phyloP scores from a whole-genome alignment of 805 yeast species.

The Candida ovalis region DNA sequence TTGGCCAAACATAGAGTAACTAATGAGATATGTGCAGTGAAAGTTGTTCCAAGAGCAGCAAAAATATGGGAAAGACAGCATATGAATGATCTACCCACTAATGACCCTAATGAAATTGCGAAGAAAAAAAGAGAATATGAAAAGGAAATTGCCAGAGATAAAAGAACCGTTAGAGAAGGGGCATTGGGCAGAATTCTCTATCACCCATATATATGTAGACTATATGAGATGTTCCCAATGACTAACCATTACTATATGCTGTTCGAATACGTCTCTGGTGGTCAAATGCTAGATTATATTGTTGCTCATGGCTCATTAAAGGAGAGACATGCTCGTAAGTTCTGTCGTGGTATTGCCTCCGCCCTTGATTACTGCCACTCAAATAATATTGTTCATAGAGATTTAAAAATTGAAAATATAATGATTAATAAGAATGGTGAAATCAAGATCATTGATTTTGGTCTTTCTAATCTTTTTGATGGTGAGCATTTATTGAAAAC shows the following conservation, averaged over 20 bases:
- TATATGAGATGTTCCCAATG: slow-evolving; percentile 94
- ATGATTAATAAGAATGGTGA: slow-evolving; percentile 93
- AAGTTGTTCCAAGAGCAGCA: slow-evolving; percentile 88
- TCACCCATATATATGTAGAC: slow-evolving; percentile 88
- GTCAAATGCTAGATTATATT: slow-evolving; percentile 95
- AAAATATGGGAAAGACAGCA: slow-evolving; percentile 71
- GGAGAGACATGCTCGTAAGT: slow-evolving; percentile 90
- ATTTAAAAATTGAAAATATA: slow-evolving; percentile 92
- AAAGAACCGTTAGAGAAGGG: slow-evolving; percentile 91
- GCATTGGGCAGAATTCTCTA: slow-evolving; percentile 85
- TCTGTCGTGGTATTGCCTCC: slow-evolving; percentile 90
- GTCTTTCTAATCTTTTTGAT: slow-evolving; percentile 83
- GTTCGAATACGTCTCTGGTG: slow-evolving; percentile 95
- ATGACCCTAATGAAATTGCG: slow-evolving; percentile 50
- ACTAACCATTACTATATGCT: slow-evolving; percentile 95
- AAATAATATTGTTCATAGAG: slow-evolving; percentile 95
- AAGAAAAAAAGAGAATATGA: slow-evolving; percentile 68
- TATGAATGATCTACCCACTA: slow-evolving; percentile 63
- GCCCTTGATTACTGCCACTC: slow-evolving; percentile 92
- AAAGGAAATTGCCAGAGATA: slow-evolving; percentile 85
- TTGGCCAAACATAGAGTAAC: slow-evolving; percentile 83
- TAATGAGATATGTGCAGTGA: slow-evolving; percentile 82
- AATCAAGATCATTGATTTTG: slow-evolving; percentile 93
- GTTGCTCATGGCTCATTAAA: slow-evolving; percentile 93
- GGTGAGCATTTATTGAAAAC: slow-evolving; percentile 74